Conservation (phyloP, 805 yeast species). For the Ogataea ramenticola region DNA sequence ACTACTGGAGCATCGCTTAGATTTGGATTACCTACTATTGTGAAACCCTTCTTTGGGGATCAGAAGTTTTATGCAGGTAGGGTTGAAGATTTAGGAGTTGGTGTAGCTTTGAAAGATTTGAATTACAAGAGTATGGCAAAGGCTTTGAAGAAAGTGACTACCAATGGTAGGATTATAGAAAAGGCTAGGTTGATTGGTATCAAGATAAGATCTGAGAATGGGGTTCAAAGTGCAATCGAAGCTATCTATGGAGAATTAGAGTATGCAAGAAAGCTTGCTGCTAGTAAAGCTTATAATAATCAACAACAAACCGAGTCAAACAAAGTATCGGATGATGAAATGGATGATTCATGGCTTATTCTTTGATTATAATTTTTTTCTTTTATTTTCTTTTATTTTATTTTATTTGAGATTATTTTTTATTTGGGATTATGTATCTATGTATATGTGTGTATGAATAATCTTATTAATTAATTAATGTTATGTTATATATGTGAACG, state of each 20-base stretch:
- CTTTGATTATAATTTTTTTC: not conserved
- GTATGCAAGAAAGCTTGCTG: conserved; percentile 57
- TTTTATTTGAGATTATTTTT: not conserved
- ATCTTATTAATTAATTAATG: too few relatives aligned
- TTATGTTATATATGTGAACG: not conserved
- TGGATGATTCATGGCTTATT: conserved; percentile 24
- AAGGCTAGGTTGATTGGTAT: conserved; percentile 61
- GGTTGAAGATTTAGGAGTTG: conserved; percentile 85
- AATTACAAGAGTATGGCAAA: conserved; percentile 54
- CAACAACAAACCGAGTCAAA: not conserved
- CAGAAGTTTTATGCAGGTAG: conserved; percentile 88
- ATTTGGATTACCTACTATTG: conserved; percentile 81
- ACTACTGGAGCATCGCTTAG: conserved; percentile 89
- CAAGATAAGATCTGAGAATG: conserved; percentile 65
- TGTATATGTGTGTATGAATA: too few relatives aligned
- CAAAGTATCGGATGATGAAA: conserved; percentile 8
- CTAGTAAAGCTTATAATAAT: conserved; percentile 27
- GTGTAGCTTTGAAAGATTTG: conserved; percentile 61
- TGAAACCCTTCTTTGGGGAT: conserved; percentile 95
- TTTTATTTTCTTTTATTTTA: not conserved
- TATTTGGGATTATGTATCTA: too few relatives aligned
- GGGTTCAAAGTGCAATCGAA: conserved; percentile 71
- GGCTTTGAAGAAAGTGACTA: conserved; percentile 64
- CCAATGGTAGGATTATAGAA: conserved; percentile 56
- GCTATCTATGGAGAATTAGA: conserved; percentile 73